Conservation (phyloP, 2,329 filamentous ascomycete genomes). For the Aspergillus brunneoviolaceus region DNA sequence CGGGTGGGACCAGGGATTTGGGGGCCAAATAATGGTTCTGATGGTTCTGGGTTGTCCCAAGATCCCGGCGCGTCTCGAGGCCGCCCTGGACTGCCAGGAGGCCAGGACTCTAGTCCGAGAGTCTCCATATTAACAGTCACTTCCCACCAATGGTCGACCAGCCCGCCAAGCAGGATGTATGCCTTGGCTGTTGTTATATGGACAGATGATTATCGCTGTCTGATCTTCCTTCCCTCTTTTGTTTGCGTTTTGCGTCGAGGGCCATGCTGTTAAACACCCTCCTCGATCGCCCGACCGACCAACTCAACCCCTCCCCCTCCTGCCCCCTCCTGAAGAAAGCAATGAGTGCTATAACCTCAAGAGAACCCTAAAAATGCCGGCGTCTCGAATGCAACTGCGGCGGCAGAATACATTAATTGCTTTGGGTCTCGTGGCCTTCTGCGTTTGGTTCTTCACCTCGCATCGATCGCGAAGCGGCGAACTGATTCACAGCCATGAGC, state of each 20-base stretch:
- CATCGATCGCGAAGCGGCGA: neutral
- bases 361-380: neutral
- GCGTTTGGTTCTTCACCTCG: neutral
- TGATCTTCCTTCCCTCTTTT: neutral
- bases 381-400: neutral
- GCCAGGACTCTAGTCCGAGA: too few relatives aligned
- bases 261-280: neutral
- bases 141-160: neutral
- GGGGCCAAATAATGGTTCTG: too few relatives aligned
- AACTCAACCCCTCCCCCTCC: neutral
- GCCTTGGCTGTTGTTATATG: neutral
- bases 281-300: neutral
- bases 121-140: neutral
- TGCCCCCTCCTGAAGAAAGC: neutral
- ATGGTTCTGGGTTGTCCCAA: too few relatives aligned
- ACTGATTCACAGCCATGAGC: neutral
- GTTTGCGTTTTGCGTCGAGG: neutral
- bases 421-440: neutral
- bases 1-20: too few relatives aligned
- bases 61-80: too few relatives aligned
- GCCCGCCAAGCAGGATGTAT: neutral
- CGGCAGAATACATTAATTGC: neutral
- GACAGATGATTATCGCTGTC: neutral
- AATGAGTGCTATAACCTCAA: neutral
- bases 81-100: neutral